phyloP scores from a whole-genome alignment of 352 stramenopile species.

The Labyrinthula sp. region DNA sequence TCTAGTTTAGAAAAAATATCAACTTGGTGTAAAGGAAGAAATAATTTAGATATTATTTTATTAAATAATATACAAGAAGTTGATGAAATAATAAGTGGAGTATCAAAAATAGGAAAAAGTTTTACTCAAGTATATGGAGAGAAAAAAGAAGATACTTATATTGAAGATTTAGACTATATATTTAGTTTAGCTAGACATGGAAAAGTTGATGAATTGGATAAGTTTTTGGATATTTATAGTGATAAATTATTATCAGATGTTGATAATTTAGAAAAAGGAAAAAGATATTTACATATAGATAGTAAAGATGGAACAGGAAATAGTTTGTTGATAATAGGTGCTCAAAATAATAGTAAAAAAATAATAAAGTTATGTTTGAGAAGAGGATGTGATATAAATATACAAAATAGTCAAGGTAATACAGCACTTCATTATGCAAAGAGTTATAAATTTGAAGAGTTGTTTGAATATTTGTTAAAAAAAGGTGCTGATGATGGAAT shows the following conservation, averaged over 20 bases:
- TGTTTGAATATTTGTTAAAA: conserved; percentile 75
- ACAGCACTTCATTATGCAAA: conserved; percentile 72
- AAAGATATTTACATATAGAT: conserved; percentile 66
- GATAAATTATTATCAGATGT: too few species aligned
- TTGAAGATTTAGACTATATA: conserved; percentile 59
- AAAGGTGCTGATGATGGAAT: conserved; percentile 72
- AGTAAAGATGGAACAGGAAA: conserved; percentile 69
- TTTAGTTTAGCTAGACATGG: conserved; percentile 63
- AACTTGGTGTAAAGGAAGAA: too few species aligned
- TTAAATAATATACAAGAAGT: too few species aligned
- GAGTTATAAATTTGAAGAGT: conserved; percentile 70
- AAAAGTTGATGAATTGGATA: conserved; percentile 53
- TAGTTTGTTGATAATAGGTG: conserved; percentile 68
- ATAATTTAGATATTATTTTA: too few species aligned
- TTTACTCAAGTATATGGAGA: too few species aligned
- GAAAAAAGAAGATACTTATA: too few species aligned
- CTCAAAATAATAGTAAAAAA: conserved; percentile 82
- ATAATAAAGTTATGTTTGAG: conserved; percentile 77
- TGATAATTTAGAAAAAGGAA: too few species aligned
- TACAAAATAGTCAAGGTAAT: conserved; percentile 71
- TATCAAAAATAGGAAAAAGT: too few species aligned
- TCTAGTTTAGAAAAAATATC: too few species aligned
- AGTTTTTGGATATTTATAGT: conserved; percentile 39
- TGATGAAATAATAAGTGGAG: too few species aligned
- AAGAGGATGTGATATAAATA: conserved; percentile 69